These are phyloP conservation scores for Calonectria ilicicola DNA, from an alignment of 2,329 filamentous ascomycete species.

Conservation along the genomic window DNA sequence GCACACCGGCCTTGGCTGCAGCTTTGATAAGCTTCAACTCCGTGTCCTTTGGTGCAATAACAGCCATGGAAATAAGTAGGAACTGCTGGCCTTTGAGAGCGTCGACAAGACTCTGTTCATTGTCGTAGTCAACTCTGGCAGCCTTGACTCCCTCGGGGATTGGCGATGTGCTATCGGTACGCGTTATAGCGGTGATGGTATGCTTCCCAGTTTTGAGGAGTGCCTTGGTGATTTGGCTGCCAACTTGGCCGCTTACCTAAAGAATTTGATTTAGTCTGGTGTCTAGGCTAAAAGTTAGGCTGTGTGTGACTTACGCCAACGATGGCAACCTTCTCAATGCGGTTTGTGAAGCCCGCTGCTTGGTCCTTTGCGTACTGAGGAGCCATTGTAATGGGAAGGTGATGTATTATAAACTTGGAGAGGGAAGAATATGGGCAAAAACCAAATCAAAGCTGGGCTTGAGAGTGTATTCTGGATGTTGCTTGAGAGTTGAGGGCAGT, in stretches of 20 bases:
- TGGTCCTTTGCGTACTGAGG: constrained; percentile 37
- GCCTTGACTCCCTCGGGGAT: constrained; percentile 58
- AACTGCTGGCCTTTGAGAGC: constrained; percentile 67
- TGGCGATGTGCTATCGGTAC: constrained; percentile 53
- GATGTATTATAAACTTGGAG: too few relatives aligned
- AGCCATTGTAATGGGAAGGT: too few relatives aligned
- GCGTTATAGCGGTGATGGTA: constrained; percentile 64
- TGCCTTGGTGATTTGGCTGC: constrained; percentile 48
- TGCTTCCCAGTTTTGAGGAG: constrained; percentile 64
- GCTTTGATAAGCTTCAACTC: constrained; percentile 60
- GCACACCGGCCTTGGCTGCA: constrained; percentile 62
- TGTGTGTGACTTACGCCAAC: constrained; percentile 53
- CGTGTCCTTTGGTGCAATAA: constrained; percentile 53
- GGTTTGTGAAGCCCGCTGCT: constrained; percentile 44
- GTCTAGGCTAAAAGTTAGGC: neutral
- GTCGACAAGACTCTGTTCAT: constrained; percentile 55
- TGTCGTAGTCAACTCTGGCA: constrained; percentile 57
- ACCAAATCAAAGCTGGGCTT: too few relatives aligned
- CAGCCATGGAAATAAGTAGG: constrained; percentile 62
- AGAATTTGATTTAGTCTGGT: neutral
- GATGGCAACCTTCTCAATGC: constrained; percentile 54
- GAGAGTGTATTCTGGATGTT: too few relatives aligned
- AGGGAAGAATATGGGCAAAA: too few relatives aligned
- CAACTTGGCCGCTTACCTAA: constrained; percentile 25
- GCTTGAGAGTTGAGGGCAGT: too few relatives aligned